Evolutionary conservation across 2,329 filamentous ascomycete genomes (phyloP).

Genomic region (Phyllosticta citribraziliensis): DNA sequence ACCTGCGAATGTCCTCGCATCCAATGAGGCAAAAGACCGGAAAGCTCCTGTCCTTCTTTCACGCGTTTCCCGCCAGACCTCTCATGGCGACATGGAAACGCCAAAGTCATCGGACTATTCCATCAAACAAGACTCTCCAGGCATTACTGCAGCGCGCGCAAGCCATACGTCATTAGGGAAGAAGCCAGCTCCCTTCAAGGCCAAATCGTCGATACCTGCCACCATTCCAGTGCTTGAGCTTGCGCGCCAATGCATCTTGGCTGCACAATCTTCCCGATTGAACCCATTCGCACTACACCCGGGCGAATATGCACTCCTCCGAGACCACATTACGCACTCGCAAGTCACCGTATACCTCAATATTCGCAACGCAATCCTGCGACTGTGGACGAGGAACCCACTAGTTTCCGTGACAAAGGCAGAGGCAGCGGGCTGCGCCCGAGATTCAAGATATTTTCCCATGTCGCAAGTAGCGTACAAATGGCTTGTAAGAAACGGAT

Average conservation of each 20-base stretch:
- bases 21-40: neutral
- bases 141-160: slow-evolving; percentile 1
- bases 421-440: slow-evolving; percentile 84
- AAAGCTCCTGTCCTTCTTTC: neutral
- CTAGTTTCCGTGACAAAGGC: slow-evolving; percentile 70
- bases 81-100: neutral
- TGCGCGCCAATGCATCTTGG: slow-evolving; percentile 81
- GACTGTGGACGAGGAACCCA: slow-evolving; percentile 82
- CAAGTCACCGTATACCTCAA: slow-evolving; percentile 96
- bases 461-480: slow-evolving; percentile 81
- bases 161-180: slow-evolving; percentile 40
- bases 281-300: slow-evolving; percentile 82
- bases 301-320: slow-evolving; percentile 72
- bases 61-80: neutral
- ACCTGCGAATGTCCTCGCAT: neutral
- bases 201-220: slow-evolving; percentile 75
- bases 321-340: slow-evolving; percentile 70
- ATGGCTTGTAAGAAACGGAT: slow-evolving; percentile 83
- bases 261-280: slow-evolving; percentile 79
- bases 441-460: slow-evolving; percentile 79
- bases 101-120: slow-evolving; percentile 2
- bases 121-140: slow-evolving; percentile 9
- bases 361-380: slow-evolving; percentile 85
- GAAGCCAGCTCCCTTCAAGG: slow-evolving; percentile 22
- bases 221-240: slow-evolving; percentile 66